A percentile compares a stretch with the other conserved stretches of the same genome.
Conservation (phyloP, 805 yeast genomes). For the Candida succiphila region DNA sequence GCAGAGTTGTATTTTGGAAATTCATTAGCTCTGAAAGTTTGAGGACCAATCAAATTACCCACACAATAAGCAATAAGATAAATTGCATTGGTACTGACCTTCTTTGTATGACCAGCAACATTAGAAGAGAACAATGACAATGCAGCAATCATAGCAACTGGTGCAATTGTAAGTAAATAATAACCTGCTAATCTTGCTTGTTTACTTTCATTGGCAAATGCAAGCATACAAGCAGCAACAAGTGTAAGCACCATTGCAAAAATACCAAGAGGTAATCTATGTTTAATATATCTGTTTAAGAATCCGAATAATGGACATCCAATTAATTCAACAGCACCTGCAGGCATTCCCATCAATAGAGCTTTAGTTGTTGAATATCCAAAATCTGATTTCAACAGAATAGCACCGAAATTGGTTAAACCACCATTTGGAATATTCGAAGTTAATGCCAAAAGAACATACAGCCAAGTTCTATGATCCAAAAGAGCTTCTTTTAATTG, state of each 20-base stretch:
- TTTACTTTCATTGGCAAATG: constrained; percentile 18
- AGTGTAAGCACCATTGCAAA: constrained; percentile 15
- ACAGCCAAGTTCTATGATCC: constrained; percentile 29
- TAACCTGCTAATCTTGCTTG: constrained; percentile 18
- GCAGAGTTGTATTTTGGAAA: constrained; percentile 51
- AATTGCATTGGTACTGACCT: constrained; percentile 41
- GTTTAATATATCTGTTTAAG: no score
- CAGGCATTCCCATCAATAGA: constrained; percentile 19
- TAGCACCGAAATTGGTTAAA: constrained; percentile 32
- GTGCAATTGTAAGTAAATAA: constrained; percentile 15
- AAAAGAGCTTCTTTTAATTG: constrained; percentile 18
- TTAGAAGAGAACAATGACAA: constrained; percentile 22
- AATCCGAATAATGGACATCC: neutral
- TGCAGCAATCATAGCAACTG: constrained; percentile 17
- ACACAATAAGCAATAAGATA: constrained; percentile 52
- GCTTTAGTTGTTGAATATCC: constrained; percentile 13
- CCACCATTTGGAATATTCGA: constrained; percentile 25
- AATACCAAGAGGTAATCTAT: constrained; percentile 23
- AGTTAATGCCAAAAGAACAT: constrained; percentile 24
- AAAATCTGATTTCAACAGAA: constrained; percentile 27
- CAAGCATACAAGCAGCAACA: constrained; percentile 19
- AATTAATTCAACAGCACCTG: constrained; percentile 23
- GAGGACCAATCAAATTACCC: constrained; percentile 64
- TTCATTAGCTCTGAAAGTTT: constrained; percentile 44
- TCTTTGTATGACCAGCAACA: constrained; percentile 58